phyloP scores from a whole-genome alignment of 805 yeast species.

The Priceomyces medius region DNA sequence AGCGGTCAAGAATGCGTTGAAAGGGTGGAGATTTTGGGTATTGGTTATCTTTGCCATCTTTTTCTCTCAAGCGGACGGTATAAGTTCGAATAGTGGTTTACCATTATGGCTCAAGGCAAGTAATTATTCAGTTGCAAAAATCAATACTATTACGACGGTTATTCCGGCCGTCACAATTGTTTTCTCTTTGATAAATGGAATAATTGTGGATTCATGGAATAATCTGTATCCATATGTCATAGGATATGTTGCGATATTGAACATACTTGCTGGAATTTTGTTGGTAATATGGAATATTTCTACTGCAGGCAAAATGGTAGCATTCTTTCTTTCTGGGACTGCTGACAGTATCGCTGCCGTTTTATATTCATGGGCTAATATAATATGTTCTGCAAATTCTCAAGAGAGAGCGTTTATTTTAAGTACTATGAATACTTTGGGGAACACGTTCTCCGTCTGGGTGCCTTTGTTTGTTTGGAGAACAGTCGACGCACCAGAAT shows the following conservation, averaged over 20 bases:
- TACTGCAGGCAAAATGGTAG: slow-evolving; percentile 11
- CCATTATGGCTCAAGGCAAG: slow-evolving; percentile 18
- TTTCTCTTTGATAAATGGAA: slow-evolving; percentile 24
- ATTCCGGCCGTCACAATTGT: slow-evolving; percentile 22
- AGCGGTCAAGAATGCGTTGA: slow-evolving; percentile 10
- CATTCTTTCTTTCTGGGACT: slow-evolving; percentile 14
- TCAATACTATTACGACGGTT: slow-evolving; percentile 20
- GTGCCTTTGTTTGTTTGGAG: slow-evolving; percentile 17
- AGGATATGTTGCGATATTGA: slow-evolving; percentile 12
- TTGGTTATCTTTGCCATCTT: slow-evolving; percentile 27
- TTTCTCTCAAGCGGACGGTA: slow-evolving; percentile 31
- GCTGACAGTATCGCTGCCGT: slow-evolving; percentile 15
- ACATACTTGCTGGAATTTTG: slow-evolving; percentile 10
- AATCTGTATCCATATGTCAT: slow-evolving; percentile 23
- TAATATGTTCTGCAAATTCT: slow-evolving; percentile 14
- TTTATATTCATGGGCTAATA: slow-evolving; percentile 16
- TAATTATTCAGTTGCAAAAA: slow-evolving; percentile 13
- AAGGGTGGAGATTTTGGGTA: slow-evolving; percentile 26
- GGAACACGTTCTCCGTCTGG: slow-evolving; percentile 16
- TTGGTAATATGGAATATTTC: slow-evolving; percentile 11
- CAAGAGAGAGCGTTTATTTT: slow-evolving; percentile 13
- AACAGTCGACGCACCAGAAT: slow-evolving; percentile 15
- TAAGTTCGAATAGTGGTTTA: slow-evolving; percentile 25
- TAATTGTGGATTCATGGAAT: slow-evolving; percentile 23
- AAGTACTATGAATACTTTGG: slow-evolving; percentile 16